A percentile compares a stretch with the other conserved stretches of the same genome.
Evolutionary conservation across 177 flowering plant genomes (phyloP).

Genomic region (Vitis hybrid): DNA sequence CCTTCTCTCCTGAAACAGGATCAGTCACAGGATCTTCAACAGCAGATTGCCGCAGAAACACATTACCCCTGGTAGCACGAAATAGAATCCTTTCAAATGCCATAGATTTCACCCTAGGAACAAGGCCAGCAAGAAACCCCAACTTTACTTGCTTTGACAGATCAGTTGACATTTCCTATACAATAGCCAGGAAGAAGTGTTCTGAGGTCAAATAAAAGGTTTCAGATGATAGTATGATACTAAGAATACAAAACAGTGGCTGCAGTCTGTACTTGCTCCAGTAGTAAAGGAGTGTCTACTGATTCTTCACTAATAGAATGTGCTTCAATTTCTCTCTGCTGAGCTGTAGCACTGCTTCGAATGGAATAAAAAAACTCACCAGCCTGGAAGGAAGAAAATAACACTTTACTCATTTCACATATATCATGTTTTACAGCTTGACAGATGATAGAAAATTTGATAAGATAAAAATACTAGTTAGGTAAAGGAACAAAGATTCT

Average conservation of each 20-base stretch:
- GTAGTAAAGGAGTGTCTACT: conserved; percentile 70
- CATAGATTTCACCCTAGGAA: conserved; percentile 82
- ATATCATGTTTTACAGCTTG: not conserved
- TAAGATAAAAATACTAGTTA: not conserved
- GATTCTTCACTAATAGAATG: conserved; percentile 50
- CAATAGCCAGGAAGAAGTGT: conserved; percentile 8
- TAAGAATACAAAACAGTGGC: conserved; percentile 1
- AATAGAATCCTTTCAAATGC: conserved; percentile 94
- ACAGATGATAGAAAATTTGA: too few relatives aligned
- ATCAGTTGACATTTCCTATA: conserved; percentile 71
- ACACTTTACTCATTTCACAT: not conserved
- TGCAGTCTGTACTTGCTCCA: conserved; percentile 56
- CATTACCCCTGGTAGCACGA: conserved; percentile 96
- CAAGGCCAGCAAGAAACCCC: conserved; percentile 88
- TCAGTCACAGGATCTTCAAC: conserved; percentile 78
- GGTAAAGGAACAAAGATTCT: too few relatives aligned
- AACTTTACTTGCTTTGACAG: conserved; percentile 78
- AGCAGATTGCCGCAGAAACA: conserved; percentile 68
- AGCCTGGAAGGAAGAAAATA: conserved; percentile 46
- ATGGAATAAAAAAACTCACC: conserved; percentile 77
- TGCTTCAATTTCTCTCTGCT: conserved; percentile 63
- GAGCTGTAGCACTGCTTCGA: conserved; percentile 65
- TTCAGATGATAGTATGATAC: not conserved
- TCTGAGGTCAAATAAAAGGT: not conserved
- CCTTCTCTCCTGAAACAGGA: conserved; percentile 96